Evolutionary conservation across 2,329 filamentous ascomycete species (phyloP).

Genomic region (Pseudogymnoascus sp.): DNA sequence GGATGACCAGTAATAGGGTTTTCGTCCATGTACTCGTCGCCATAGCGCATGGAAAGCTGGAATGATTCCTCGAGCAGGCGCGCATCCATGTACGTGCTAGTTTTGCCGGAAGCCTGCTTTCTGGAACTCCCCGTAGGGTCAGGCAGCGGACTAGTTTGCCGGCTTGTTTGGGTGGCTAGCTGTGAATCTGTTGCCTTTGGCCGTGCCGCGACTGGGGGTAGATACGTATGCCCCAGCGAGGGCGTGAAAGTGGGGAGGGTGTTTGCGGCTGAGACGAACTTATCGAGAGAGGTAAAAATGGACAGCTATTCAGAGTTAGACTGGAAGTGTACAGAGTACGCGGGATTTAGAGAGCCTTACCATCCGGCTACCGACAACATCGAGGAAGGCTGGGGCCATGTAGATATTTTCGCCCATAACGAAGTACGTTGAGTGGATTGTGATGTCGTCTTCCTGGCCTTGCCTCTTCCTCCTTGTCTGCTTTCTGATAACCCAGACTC

Average conservation of each 20-base stretch:
- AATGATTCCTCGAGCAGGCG: conserved; percentile 47
- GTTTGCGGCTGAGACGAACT: conserved; percentile 28
- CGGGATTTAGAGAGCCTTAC: conserved; percentile 34
- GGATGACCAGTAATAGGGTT: conserved; percentile 60
- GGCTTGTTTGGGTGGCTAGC: conserved; percentile 22
- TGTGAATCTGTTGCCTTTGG: conserved; percentile 20
- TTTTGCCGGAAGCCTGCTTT: conserved; percentile 20
- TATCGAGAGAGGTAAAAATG: conserved; percentile 27
- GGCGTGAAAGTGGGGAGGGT: conserved; percentile 39
- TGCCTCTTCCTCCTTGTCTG: conserved; percentile 53
- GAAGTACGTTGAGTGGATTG: conserved; percentile 53
- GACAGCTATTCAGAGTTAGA: conserved; percentile 13
- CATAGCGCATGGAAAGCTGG: conserved; percentile 48
- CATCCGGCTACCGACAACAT: conserved; percentile 51
- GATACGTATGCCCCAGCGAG: conserved; percentile 38
- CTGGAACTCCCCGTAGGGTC: conserved; percentile 26
- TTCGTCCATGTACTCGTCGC: conserved; percentile 59
- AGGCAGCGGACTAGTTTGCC: conserved; percentile 39
- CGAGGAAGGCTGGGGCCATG: conserved; percentile 54
- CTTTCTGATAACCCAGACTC: conserved; percentile 64
- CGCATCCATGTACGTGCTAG: conserved; percentile 22
- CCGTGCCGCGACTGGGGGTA: conserved; percentile 19
- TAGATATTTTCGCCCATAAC: conserved; percentile 60
- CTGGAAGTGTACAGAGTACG: conserved; percentile 13
- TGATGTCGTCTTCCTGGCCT: conserved; percentile 50